Evolutionary conservation across 202 grass and related monocot species (phyloP), one percentile per base, ranked within the genome.

Genomic region (Zoysia matrella): DNA sequence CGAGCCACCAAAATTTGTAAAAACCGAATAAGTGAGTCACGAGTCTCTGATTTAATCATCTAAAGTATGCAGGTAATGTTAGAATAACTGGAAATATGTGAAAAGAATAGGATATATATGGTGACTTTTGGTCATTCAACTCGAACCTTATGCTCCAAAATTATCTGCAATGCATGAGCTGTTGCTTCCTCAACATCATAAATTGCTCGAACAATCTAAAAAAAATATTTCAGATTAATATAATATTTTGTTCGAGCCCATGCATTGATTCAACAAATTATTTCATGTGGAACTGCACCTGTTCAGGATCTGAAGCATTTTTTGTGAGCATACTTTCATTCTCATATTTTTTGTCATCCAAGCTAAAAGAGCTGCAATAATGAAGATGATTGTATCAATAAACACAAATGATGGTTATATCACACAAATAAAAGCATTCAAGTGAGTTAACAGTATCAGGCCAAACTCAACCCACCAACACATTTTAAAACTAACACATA

Each of bases 161-260:
- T 99, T 85, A 99, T 99, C 63, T 95, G 86, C 65, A 95, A 89
- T 64, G 91, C 91, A 74, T 89, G 86, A 71, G 87, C 56, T 85
- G 96, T 99, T 71, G 96, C 89, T 94, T 99, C 92, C 91, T 95
- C 92, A 72, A 92, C 89, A 79, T 99, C 96, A 14, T 93, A 93
- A 83, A 95, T 93, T 60, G 96, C 96, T 83, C 84, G 87, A 76
- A 77, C 71, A 89, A 99, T 93, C 96, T 98, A 30, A 69, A 73
- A 48, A 79, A 12, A 81, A 60, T 36, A 89, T 4, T 81, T 74
- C 13, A 57, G 43, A 65, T 44, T 79, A 73, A 71, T 86, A 58
- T 63, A 11, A 63, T 39, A 63, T 63, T 63, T 11, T 40, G 22
- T 63, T 39, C 8, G 3, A 63, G 40, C 60, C 52, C 14, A 86